Conservation (phyloP, 441 rosid genomes). For the Flueggea neowawraea region DNA sequence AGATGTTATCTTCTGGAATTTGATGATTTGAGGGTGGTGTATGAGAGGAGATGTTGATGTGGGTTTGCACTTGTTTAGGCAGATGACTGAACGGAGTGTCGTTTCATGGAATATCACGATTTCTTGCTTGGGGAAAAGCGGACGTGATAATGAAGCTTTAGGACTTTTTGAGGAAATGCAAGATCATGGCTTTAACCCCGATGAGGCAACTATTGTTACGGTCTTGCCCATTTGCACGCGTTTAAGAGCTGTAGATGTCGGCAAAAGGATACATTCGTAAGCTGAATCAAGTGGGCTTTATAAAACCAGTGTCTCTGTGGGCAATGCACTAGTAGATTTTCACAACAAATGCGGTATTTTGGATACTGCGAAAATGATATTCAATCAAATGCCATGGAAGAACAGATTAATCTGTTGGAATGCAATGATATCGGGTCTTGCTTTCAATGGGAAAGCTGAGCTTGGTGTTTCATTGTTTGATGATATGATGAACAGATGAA, state of each 20-base stretch:
- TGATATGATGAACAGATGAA: slow-evolving; percentile 48
- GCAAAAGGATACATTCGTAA: slow-evolving; percentile 49
- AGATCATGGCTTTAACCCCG: slow-evolving; percentile 53
- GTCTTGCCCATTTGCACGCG: slow-evolving; percentile 67
- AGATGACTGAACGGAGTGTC: slow-evolving; percentile 60
- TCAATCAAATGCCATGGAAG: slow-evolving; percentile 47
- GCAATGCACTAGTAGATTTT: slow-evolving; percentile 71
- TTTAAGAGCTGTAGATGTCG: slow-evolving; percentile 46
- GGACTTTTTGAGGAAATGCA: slow-evolving; percentile 57
- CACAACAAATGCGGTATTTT: slow-evolving; percentile 64
- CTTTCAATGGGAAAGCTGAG: slow-evolving; percentile 62
- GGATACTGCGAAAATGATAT: slow-evolving; percentile 45
- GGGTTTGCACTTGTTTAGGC: slow-evolving; percentile 47
- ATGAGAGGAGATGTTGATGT: slow-evolving; percentile 50
- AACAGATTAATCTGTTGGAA: slow-evolving; percentile 73
- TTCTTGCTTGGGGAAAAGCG: slow-evolving; percentile 53
- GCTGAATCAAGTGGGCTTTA: slow-evolving; percentile 48
- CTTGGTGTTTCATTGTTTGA: slow-evolving; percentile 56
- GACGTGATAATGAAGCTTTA: slow-evolving; percentile 64
- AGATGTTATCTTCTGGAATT: slow-evolving; percentile 72
- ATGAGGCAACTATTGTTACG: slow-evolving; percentile 71
- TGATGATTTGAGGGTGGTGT: slow-evolving; percentile 73
- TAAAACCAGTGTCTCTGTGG: slow-evolving; percentile 39
- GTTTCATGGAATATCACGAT: slow-evolving; percentile 83
- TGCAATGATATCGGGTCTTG: slow-evolving; percentile 63